phyloP scores from a whole-genome alignment of 2,329 filamentous ascomycete genomes.

The Neofusicoccum sp. region DNA sequence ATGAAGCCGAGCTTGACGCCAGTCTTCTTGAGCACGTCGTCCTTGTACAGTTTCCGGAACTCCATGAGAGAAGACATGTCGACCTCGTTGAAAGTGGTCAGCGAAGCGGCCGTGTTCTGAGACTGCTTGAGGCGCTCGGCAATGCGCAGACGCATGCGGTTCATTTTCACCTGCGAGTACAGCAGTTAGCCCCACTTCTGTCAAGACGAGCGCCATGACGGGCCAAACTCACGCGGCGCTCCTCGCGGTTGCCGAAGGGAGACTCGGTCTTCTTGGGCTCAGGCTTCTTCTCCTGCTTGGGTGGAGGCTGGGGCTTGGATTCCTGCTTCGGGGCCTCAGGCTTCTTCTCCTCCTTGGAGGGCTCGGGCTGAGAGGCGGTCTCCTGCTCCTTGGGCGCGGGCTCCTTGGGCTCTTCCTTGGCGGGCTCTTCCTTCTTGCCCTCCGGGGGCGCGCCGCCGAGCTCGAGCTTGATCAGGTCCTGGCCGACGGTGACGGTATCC shows the following conservation, averaged over 20 bases:
- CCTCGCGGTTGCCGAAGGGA: conserved; percentile 71
- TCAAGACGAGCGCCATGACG: neutral
- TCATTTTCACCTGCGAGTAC: conserved; percentile 85
- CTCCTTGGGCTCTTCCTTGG: conserved; percentile 59
- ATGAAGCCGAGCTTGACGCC: conserved; percentile 99
- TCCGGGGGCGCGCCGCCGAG: conserved; percentile 55
- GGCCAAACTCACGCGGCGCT: conserved; percentile 69
- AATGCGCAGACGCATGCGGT: conserved; percentile 96
- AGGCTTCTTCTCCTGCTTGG: conserved; percentile 38
- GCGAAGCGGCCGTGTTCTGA: conserved; percentile 93
- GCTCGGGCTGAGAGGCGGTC: conserved; percentile 48
- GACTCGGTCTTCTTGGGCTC: conserved; percentile 31
- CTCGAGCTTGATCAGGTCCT: conserved; percentile 85
- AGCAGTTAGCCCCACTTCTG: neutral
- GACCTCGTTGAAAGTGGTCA: conserved; percentile 98
- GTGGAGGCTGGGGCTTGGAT: conserved; percentile 35
- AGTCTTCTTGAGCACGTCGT: conserved; percentile 91
- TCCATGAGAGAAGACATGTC: conserved; percentile 99
- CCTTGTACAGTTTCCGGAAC: conserved; percentile 96
- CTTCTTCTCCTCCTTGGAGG: conserved; percentile 38
- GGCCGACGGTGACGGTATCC: conserved; percentile 90
- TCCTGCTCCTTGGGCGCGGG: conserved; percentile 57
- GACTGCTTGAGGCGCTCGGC: conserved; percentile 98
- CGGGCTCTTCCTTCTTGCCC: conserved; percentile 54
- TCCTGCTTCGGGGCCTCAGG: conserved; percentile 31